Evolutionary conservation across 2,329 filamentous ascomycete genomes (phyloP), one percentile per base, ranked within the genome.

Genomic region (Hyphodiscus sp.): DNA sequence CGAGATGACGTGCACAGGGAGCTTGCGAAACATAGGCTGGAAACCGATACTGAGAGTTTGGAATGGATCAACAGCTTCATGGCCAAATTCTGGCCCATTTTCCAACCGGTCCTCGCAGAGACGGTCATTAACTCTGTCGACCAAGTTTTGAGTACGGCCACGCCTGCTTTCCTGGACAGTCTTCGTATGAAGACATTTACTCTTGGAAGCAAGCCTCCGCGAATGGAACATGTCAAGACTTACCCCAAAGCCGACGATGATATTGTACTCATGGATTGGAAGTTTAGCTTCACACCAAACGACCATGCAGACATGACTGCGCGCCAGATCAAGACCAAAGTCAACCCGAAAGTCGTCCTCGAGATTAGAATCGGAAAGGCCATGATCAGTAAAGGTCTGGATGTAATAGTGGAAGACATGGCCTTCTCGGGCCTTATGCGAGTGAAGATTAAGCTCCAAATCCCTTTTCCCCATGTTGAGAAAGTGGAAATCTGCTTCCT

Each of bases 11-110:
- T 99, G 61, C 86, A 86, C 56, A 86, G 94, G 51, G 91, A 96
- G 70, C 79, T 96, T 77, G 85, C 87, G 13, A 88, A 96, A 71
- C 86, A 86, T 70, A 88, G 81, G 65, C 76, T 99, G 51, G 94
- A 97, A 63, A 94, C 85, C 9, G 94, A 99, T 63, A 84, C 83
- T 23, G 94, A 99, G 72, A 94, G 88, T 53, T 76, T 99, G 47
- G 94, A 99, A 71, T 99, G 94, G 94, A 97, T 99, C 71, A 99
- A 99, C 77, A 95, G 90, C 63, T 99, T 99, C 74, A 70, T 99
- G 64, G 84, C 95, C 73, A 99, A 99, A 70, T 99, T 99, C 74
- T 99, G 94, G 94, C 94, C 94, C 58, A 99, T 99, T 66, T 97
- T 96, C 69, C 90, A 94, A 52, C 94, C 94, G 1, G 89, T 97